Percentiles rank a stretch among this genome's conserved stretches.
Evolutionary conservation across 2,329 filamentous ascomycete genomes (phyloP).

Genomic region (Periconia sp.): DNA sequence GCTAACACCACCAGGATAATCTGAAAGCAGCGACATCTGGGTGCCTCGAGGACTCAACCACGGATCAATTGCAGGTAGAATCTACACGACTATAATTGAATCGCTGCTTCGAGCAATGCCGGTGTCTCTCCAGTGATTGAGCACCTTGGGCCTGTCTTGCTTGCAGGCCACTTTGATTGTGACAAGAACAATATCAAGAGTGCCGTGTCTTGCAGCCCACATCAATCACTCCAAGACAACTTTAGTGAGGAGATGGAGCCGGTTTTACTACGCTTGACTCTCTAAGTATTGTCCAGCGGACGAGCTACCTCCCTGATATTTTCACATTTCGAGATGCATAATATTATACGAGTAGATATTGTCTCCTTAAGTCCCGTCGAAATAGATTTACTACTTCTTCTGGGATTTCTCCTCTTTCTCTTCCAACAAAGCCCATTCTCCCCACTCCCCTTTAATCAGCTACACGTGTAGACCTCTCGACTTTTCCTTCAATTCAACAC

Average conservation of each 20-base stretch:
- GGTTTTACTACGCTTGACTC: background rate
- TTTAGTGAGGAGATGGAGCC: background rate
- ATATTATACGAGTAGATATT: slow-evolving; percentile 10
- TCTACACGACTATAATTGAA: background rate
- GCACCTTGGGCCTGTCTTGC: background rate
- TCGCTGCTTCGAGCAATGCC: background rate
- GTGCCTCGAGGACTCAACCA: background rate
- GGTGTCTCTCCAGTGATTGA: background rate
- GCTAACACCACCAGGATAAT: slow-evolving; percentile 13
- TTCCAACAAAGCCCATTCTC: background rate
- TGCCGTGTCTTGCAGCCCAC: background rate
- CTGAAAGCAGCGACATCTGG: slow-evolving; percentile 12
- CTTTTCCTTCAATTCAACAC: background rate
- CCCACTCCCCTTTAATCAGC: background rate
- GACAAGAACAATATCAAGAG: slow-evolving; percentile 18
- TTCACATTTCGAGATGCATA: slow-evolving; percentile 1
- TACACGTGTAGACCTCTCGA: background rate
- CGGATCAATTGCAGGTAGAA: background rate
- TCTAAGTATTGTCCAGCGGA: slow-evolving; percentile 13
- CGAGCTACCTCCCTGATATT: background rate
- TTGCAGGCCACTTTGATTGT: background rate
- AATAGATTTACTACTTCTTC: background rate
- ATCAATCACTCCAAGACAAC: background rate
- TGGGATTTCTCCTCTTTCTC: background rate
- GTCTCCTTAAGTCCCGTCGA: background rate